Evolutionary conservation across 768 basidiomycete genomes (phyloP).

Genomic region (Tylopilus vinaceipallidus): DNA sequence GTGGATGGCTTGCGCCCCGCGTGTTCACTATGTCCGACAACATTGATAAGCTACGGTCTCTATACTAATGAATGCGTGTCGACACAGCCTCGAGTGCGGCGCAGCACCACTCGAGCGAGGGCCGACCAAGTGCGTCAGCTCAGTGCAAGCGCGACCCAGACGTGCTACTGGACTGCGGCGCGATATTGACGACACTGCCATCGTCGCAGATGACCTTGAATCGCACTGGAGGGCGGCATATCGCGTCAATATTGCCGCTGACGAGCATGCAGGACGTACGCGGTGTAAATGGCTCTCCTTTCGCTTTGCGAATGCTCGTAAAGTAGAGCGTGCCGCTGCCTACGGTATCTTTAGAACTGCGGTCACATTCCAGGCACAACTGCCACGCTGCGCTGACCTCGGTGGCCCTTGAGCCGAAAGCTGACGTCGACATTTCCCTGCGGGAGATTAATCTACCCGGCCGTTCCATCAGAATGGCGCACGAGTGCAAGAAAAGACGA

Average conservation of each 20-base stretch:
- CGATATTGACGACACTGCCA: slow-evolving; percentile 44
- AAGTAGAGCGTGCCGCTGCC: slow-evolving; percentile 79
- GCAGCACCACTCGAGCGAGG: no score
- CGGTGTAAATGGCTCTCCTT: slow-evolving; percentile 66
- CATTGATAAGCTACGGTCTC: no score
- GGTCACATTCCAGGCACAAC: not conserved
- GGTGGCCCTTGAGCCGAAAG: slow-evolving; percentile 71
- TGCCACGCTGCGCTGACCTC: slow-evolving; percentile 40
- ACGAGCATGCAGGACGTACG: slow-evolving; percentile 43
- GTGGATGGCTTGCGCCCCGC: no score
- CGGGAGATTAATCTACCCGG: slow-evolving; percentile 60
- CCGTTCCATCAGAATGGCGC: no score
- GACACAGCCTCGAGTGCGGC: not conserved
- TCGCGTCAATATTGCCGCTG: no score
- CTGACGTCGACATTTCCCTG: slow-evolving; percentile 78
- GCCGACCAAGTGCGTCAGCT: not conserved
- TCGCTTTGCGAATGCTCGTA: slow-evolving; percentile 76
- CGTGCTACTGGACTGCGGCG: slow-evolving; percentile 1
- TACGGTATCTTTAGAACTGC: slow-evolving; percentile 22
- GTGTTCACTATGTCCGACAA: no score
- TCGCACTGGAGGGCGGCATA: slow-evolving; percentile 50
- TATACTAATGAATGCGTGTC: not conserved
- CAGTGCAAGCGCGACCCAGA: not conserved
- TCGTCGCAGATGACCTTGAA: slow-evolving; percentile 68
- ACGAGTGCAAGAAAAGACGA: no score